Percentiles rank a stretch among this genome's conserved stretches.
Conservation (phyloP, 179 eudicot genomes). For the Silene coronaria region DNA sequence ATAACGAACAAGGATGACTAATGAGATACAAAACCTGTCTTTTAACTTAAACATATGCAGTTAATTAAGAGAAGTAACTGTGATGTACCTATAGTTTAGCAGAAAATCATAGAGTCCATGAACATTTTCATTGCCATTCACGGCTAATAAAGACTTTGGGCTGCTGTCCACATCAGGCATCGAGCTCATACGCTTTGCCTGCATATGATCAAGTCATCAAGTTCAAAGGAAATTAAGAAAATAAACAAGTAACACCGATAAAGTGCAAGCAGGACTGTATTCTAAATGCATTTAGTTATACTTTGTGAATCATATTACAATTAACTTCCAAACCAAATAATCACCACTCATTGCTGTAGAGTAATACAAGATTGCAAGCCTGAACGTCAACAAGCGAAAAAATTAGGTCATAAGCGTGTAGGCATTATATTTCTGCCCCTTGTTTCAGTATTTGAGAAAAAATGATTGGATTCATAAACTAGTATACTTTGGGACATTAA, state of each 20-base stretch:
- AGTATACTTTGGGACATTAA: no score
- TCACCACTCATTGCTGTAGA: no score
- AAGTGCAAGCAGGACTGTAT: not conserved
- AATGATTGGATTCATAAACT: not conserved
- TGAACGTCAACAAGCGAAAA: not conserved
- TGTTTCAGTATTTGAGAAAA: not conserved
- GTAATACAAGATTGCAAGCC: no score
- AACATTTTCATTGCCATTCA: slow-evolving; percentile 63
- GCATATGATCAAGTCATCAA: slow-evolving; percentile 24
- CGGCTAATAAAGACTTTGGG: slow-evolving; percentile 63
- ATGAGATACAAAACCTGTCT: not conserved
- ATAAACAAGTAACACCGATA: not conserved
- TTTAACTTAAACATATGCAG: not conserved
- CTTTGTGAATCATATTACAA: not conserved
- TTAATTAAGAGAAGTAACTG: not conserved
- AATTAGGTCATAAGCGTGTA: not conserved
- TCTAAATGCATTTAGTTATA: not conserved
- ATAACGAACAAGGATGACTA: slow-evolving; percentile 19
- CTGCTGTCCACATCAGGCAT: slow-evolving; percentile 66
- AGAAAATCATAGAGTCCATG: slow-evolving; percentile 82
- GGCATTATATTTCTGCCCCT: not conserved
- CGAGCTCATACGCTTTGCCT: slow-evolving; percentile 54
- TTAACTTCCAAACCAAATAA: no score
- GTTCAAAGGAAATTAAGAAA: not conserved
- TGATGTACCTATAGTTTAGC: slow-evolving; percentile 63